phyloP scores from a whole-genome alignment of 208 protist genomes.

The Phytomonas francai region DNA sequence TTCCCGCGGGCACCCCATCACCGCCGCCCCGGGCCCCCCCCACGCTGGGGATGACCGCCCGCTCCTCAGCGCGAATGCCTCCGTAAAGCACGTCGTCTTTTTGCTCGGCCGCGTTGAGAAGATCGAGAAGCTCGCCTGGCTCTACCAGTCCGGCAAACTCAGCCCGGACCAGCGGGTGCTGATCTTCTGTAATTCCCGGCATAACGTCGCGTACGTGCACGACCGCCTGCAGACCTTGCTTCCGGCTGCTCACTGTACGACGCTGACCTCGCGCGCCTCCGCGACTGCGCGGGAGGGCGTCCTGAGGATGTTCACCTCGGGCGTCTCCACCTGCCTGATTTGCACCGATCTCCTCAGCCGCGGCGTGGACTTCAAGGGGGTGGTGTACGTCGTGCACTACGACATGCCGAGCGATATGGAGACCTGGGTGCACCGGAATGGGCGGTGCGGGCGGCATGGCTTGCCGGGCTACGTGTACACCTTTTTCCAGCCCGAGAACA shows the following conservation, averaged over 20 bases:
- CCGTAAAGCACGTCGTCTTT: conserved; percentile 38
- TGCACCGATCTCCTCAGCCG: conserved; percentile 98
- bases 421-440: conserved; percentile 96
- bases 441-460: conserved; percentile 90
- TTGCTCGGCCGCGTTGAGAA: conserved; percentile 72
- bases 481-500: conserved; percentile 84
- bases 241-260: conserved; percentile 38
- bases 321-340: conserved; percentile 91
- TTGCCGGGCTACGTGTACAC: conserved; percentile 63
- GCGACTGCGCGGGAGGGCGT: conserved; percentile 39
- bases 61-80: not conserved
- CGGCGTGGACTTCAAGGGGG: conserved; percentile 93
- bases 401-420: conserved; percentile 95
- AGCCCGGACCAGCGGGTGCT: conserved; percentile 51
- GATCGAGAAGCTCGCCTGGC: conserved; percentile 51
- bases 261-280: conserved; percentile 57
- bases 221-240: conserved; percentile 42
- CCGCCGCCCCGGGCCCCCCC: not conserved
- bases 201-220: conserved; percentile 75
- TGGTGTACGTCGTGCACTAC: conserved; percentile 97
- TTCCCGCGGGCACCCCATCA: conserved; percentile 17
- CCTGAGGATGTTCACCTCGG: conserved; percentile 90
- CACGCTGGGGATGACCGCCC: not conserved
- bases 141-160: conserved; percentile 67
- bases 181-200: conserved; percentile 83